phyloP scores from a whole-genome alignment of 2,329 filamentous ascomycete species.

The Paracoccidioides brasiliensis region DNA sequence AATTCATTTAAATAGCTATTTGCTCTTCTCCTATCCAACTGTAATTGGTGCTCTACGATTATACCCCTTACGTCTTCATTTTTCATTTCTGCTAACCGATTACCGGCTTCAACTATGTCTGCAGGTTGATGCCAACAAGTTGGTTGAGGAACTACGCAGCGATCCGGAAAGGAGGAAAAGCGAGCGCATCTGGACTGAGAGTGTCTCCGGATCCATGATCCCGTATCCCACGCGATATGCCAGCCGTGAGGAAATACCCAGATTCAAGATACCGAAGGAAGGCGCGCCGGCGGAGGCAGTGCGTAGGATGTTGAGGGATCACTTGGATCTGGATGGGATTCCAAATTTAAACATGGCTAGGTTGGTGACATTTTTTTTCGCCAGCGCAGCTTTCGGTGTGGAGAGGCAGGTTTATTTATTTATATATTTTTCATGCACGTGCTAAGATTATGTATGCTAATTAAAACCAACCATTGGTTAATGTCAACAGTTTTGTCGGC shows the following conservation, averaged over 20 bases:
- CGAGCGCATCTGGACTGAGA: slow-evolving; percentile 18
- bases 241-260: slow-evolving; percentile 21
- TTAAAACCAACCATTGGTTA: slow-evolving; percentile 7
- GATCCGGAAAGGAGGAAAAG: slow-evolving; percentile 15
- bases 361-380: slow-evolving; percentile 14
- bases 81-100: not conserved
- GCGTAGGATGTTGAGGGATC: slow-evolving; percentile 51
- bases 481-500: slow-evolving; percentile 45
- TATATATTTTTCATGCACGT: not conserved
- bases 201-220: slow-evolving; percentile 15
- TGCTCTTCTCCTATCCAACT: not conserved
- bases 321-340: slow-evolving; percentile 50
- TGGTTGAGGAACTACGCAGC: slow-evolving; percentile 16
- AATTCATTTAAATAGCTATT: not conserved
- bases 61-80: not conserved
- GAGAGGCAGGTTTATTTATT: too few relatives aligned
- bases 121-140: slow-evolving; percentile 19
- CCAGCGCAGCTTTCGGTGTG: not conserved
- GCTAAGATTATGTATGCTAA: not conserved
- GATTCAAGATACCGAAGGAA: slow-evolving; percentile 21
- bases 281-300: slow-evolving; percentile 43
- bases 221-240: slow-evolving; percentile 24
- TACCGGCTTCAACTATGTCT: not conserved
- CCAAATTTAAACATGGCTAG: slow-evolving; percentile 56
- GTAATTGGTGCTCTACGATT: not conserved